phyloP scores from a whole-genome alignment of 164 flowering plant genomes.

The Houttuynia cordata region DNA sequence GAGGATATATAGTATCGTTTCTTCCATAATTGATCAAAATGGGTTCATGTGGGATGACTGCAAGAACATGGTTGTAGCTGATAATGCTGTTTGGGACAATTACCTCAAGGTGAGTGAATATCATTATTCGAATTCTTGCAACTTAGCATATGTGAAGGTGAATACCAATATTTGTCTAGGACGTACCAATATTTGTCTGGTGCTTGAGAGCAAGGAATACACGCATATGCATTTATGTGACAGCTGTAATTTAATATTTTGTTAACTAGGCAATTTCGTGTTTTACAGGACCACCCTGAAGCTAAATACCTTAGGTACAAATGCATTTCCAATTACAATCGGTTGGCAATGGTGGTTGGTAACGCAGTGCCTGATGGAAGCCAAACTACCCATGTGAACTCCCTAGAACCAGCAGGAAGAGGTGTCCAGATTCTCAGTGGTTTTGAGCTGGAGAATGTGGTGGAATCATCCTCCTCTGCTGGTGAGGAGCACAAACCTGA shows the following conservation, averaged over 20 bases:
- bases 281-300: conserved; percentile 14
- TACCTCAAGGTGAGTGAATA: no score
- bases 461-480: conserved; percentile 5
- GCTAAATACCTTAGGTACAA: conserved; percentile 7
- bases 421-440: not conserved
- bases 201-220: not conserved
- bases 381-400: not conserved
- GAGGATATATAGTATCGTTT: not conserved
- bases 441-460: conserved; percentile 1
- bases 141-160: no score
- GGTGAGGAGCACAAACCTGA: conserved; percentile 1
- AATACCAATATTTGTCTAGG: no score
- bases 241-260: not conserved
- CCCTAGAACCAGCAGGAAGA: not conserved
- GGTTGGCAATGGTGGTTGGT: conserved; percentile 6
- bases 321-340: conserved; percentile 2
- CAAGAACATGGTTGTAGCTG: conserved; percentile 1
- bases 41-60: conserved; percentile 2
- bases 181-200: not conserved
- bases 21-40: not conserved
- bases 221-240: not conserved
- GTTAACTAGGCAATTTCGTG: not conserved
- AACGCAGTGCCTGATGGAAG: conserved; percentile 4
- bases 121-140: no score
- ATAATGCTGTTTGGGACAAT: not conserved